Evolutionary conservation across 1,139 yeast genomes (phyloP).

Genomic region (Wickerhamiella infanticola): DNA sequence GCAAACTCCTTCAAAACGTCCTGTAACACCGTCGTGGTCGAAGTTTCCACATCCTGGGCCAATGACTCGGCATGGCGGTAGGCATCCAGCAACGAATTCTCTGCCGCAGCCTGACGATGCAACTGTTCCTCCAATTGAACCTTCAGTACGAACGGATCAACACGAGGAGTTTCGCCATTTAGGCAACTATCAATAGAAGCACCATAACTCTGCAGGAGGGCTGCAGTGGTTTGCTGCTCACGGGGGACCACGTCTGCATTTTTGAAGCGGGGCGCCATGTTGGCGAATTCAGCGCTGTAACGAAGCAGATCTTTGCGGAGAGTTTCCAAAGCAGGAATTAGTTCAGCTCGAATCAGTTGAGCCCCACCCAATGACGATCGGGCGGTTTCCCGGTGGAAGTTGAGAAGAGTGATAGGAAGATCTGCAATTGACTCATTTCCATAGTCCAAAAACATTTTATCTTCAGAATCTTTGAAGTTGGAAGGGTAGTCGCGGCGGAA

Average conservation of each 20-base stretch:
- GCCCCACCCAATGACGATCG: constrained; percentile 49
- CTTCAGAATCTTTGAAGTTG: constrained; percentile 6
- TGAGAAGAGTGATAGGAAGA: constrained; percentile 55
- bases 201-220: constrained; percentile 16
- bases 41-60: constrained; percentile 78
- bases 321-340: constrained; percentile 77
- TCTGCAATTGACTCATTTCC: constrained; percentile 79
- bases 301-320: constrained; percentile 64
- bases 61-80: constrained; percentile 73
- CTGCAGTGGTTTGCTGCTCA: neutral
- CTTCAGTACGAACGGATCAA: constrained; percentile 75
- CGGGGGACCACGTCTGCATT: constrained; percentile 1
- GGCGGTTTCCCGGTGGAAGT: constrained; percentile 62
- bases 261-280: constrained; percentile 33
- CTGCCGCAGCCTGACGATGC: constrained; percentile 63
- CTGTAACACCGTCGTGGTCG: constrained; percentile 75
- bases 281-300: constrained; percentile 69
- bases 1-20: constrained; percentile 63
- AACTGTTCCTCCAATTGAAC: constrained; percentile 60
- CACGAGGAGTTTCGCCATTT: constrained; percentile 29
- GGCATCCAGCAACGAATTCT: constrained; percentile 76
- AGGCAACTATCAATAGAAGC: constrained; percentile 19
- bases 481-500: neutral
- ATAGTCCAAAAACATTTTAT: constrained; percentile 37
- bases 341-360: constrained; percentile 50